These are phyloP conservation scores for Puccinia novopanici DNA, from an alignment of 1,284 basidiomycete genomes.

Conservation along the genomic window DNA sequence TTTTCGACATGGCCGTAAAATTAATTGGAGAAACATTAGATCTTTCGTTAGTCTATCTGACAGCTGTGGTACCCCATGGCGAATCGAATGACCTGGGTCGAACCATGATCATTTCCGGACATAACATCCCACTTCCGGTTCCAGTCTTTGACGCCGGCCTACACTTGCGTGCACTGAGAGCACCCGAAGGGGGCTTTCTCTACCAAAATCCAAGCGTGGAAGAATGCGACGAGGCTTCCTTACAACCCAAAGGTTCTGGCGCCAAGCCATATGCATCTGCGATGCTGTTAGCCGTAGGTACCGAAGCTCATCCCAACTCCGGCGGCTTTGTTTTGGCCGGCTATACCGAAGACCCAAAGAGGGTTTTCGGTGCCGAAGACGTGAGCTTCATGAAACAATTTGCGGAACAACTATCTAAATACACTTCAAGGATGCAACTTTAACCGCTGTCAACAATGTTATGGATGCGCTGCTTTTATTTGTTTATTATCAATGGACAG, in stretches of 20 bases:
- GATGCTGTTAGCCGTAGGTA: constrained; percentile 55
- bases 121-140: constrained; percentile 53
- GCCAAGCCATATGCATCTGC: constrained; percentile 52
- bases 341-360: constrained; percentile 52
- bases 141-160: constrained; percentile 56
- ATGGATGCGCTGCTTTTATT: not conserved
- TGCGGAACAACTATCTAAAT: constrained; percentile 53
- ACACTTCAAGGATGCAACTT: constrained; percentile 32
- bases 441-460: too few relatives aligned
- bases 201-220: constrained; percentile 55
- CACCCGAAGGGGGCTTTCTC: constrained; percentile 56
- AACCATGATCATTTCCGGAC: constrained; percentile 53
- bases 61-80: constrained; percentile 35
- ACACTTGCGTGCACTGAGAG: constrained; percentile 55
- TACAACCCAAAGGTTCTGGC: constrained; percentile 7
- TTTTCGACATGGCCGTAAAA: constrained; percentile 54
- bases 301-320: constrained; percentile 40
- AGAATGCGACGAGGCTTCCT: constrained; percentile 31
- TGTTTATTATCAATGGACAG: too few relatives aligned
- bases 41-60: constrained; percentile 56
- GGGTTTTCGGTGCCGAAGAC: constrained; percentile 54
- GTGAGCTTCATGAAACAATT: constrained; percentile 54
- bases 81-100: constrained; percentile 12
- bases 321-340: too few relatives aligned
- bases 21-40: constrained; percentile 54